Base-by-base conservation (phyloP, 2,329 filamentous ascomycete species). In the Hypomyces rosellus region DNA sequence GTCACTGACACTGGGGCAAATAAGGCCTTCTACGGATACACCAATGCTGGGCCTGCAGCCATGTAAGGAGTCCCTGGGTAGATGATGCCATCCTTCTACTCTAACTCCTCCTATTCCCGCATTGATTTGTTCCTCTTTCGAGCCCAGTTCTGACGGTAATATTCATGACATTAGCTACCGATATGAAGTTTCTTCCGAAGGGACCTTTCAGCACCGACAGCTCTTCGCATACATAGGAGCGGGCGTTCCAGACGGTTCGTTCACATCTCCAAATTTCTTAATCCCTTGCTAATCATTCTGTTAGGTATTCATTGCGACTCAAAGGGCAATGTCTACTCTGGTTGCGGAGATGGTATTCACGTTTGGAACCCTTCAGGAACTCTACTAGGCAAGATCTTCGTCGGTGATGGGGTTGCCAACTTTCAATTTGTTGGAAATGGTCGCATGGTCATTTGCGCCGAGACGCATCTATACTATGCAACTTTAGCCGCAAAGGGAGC, bases 221-320 rank as follows among this genome's bases (percentile, higher is more conserved):
- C 13, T 53, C 18, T 50, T 53, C 36, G 51, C 51, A 11, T 53
- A 53, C 45, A 15, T 36, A 12, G 47, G 38, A 22, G 33, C 39
- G 8, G 51, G 51, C 34, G 13, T 53, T 20, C 45, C 41, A 4
- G 51, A 53, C 12, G 51, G 51, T 53, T 34, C 12, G 33, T 57
- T 12, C 55, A 56, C 5, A 59, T 53, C 6, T 3, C 22, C 16
- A 45, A 7, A 34, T 45, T 20, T 16, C 47, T 30, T 15, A 4
- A 78, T 79, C 56, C 71, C 14, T 67, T 76, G 30, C 59, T 80
- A 0, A 81, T 81, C 52, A 73, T 75, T 2, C 72, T 74, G 59
- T 72, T 73, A 1, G 70, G 74, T 38, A 73, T 77, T 50, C 74
- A 75, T 50, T 73, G 69, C 49, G 74, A 76, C 45, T 54, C 66